Base-by-base conservation (phyloP, 352 stramenopile genomes). In the Phytophthora hibernalis region DNA sequence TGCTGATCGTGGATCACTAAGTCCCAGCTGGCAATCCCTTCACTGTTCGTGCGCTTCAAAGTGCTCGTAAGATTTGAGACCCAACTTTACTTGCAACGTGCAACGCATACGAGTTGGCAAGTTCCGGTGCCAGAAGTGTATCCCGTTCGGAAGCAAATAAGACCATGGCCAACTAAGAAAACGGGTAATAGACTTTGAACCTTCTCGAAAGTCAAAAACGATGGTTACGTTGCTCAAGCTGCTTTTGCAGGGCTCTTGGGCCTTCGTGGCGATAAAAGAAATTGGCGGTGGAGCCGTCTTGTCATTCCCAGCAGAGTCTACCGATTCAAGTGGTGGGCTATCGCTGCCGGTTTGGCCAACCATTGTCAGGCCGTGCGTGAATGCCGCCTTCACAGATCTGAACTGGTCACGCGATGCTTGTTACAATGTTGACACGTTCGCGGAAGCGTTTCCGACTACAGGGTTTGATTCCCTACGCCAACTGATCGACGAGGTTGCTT, bases 351-450 rank as follows among this genome's bases (percentile, higher is more conserved):
- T 65, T 58, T 60, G 54, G 13, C 53, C 60, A 13, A 42, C 37
- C 22, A 51, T 33, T 6, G 42, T 65, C 30, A 26, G 22, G 10
- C 65, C 65, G 7, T 63, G 48, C 33, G 26, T 65, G 20, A 60
- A 48, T 5, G 13, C 40, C 10, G 66, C 54, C 16, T 74, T 74
- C 37, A n/a, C 30, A 5, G 44, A 58, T 22, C 31, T 52, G 22
- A 67, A 76, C 54, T 79, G 66, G 66, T 61, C 65, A 10, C 50
- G 54, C 20, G 70, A 73, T 26, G 56, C 67, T 15, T 69, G 45
- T 48, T 43, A 65, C 31, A 81, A 76, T 37, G 70, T 65, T 48
- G 61, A 70, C 30, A 72, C 44, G 18, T 81, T 81, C 35, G 60
- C 49, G 2, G 21, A 60, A 11, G 61, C 59, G 2, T 82, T 83